These are phyloP conservation scores for Colletotrichum falcatum DNA, from an alignment of 2,329 filamentous ascomycete species.

Conservation along the genomic window DNA sequence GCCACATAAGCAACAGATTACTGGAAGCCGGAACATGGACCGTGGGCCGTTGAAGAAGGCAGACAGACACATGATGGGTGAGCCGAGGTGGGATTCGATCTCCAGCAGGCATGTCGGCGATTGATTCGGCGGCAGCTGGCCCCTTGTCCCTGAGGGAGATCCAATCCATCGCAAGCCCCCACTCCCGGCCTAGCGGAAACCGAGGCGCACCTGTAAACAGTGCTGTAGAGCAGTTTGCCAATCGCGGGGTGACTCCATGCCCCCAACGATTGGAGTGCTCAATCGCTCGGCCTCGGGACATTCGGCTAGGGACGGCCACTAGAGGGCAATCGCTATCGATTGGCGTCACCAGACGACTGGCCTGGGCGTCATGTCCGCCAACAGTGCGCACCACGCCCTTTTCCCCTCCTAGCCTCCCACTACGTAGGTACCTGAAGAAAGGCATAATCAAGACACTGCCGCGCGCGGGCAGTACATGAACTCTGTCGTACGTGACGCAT, in stretches of 20 bases:
- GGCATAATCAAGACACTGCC: slow-evolving; percentile 12
- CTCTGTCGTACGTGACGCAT: slow-evolving; percentile 17
- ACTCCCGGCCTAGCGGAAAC: slow-evolving; percentile 38
- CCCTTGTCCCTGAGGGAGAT: slow-evolving; percentile 33
- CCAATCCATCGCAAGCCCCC: slow-evolving; percentile 1
- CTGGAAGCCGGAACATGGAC: background rate
- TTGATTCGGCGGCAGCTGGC: slow-evolving; percentile 12
- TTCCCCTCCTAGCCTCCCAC: background rate
- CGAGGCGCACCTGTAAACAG: slow-evolving; percentile 28
- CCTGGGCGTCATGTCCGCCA: slow-evolving; percentile 20
- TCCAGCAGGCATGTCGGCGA: slow-evolving; percentile 3
- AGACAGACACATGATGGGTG: background rate
- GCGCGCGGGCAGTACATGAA: slow-evolving; percentile 7
- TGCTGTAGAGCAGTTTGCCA: slow-evolving; percentile 13
- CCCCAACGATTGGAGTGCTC: slow-evolving; percentile 8
- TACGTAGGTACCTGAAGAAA: background rate
- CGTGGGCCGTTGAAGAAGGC: background rate
- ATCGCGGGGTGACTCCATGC: slow-evolving; percentile 36
- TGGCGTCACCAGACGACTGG: slow-evolving; percentile 25
- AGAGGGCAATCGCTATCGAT: slow-evolving; percentile 20
- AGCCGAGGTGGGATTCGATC: slow-evolving; percentile 7
- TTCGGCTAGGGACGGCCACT: slow-evolving; percentile 40
- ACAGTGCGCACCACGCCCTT: slow-evolving; percentile 31
- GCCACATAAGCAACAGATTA: background rate
- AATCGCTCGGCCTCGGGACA: slow-evolving; percentile 36